Evolutionary conservation across 805 yeast genomes (phyloP).

Genomic region (Ogataea populi-albae): DNA sequence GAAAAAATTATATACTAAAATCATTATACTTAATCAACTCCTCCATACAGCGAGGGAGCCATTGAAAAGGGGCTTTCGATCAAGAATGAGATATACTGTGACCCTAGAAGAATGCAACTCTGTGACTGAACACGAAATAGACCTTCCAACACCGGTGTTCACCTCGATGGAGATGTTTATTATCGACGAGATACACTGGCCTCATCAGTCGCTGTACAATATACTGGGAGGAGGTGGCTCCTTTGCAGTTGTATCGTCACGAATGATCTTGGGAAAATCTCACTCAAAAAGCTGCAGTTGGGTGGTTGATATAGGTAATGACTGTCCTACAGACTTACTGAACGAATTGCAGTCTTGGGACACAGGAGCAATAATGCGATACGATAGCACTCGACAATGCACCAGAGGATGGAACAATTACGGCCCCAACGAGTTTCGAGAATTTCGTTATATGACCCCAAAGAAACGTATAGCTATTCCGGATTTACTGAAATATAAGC

Average conservation of each 20-base stretch:
- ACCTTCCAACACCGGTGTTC: constrained; percentile 34
- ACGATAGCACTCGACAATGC: constrained; percentile 53
- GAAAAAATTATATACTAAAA: too few relatives aligned
- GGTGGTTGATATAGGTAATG: constrained; percentile 76
- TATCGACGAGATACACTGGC: constrained; percentile 76
- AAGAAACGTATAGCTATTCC: constrained; percentile 55
- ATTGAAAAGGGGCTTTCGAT: neutral
- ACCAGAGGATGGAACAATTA: constrained; percentile 83
- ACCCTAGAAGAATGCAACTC: neutral
- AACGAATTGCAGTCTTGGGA: constrained; percentile 55
- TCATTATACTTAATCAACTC: too few relatives aligned
- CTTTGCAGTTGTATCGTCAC: constrained; percentile 71
- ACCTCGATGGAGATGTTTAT: constrained; percentile 86
- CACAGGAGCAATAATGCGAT: constrained; percentile 56
- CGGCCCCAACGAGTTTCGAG: constrained; percentile 55
- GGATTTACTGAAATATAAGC: constrained; percentile 46
- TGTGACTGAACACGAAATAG: too few relatives aligned
- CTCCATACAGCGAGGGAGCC: too few relatives aligned
- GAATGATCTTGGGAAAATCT: constrained; percentile 45
- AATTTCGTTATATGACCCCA: constrained; percentile 60
- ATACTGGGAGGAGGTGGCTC: constrained; percentile 92
- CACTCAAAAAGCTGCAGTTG: constrained; percentile 49
- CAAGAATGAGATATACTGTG: constrained; percentile 1
- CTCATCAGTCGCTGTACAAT: constrained; percentile 39
- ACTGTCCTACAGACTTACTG: constrained; percentile 56